Evolutionary conservation across 1,284 basidiomycete species (phyloP), one percentile per base, ranked within the genome.

Genomic region (Tremellales sp.): DNA sequence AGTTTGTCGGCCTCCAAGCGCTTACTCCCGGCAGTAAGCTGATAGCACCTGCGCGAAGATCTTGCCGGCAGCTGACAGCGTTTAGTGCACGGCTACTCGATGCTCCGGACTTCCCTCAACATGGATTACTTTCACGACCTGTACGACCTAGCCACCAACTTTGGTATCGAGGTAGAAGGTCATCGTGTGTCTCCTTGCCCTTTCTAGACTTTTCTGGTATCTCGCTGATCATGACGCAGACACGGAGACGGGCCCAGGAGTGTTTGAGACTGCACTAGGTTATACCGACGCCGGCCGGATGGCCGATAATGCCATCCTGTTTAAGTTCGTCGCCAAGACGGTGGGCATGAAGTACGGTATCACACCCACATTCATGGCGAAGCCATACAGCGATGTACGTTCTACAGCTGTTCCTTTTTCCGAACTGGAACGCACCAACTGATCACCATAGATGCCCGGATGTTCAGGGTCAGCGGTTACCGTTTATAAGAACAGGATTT

Each of bases 301-400:
- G 84, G 94, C 91, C 1, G 94, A 98, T 67, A 97, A 96, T 67
- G 91, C 91, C 0, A 81, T 86, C 45, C 75, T 97, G 36, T 97
- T 91, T 82, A 98, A 98, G 72, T 88, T 86, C 60, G 75, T 89
- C 12, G 88, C 89, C 5, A 97, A 97, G 77, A 91, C 88, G 56
- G 74, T 94, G 3, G 93, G 93, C 0, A 89, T 96, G 81, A 84
- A 86, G 68, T 79, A 87, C 58, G 87, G 86, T 7, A 80, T 98
- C 47, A 80, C 89, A 42, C 93, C 93, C 0, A 94, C 89, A 51
- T 98, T 98, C 72, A 97, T 98, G 94, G 93, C 94, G 0, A 97
- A 97, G 65, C 94, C 93, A 21, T 93, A 87, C 85, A 85, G 83
- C 43, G 84, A 89, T 65, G 89, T 91, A 65, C 67, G 85, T 77